A percentile compares a stretch with the other conserved stretches of the same genome.
phyloP scores from a whole-genome alignment of 192 early-diverging fungal species.

The Backusella morwellensis region DNA sequence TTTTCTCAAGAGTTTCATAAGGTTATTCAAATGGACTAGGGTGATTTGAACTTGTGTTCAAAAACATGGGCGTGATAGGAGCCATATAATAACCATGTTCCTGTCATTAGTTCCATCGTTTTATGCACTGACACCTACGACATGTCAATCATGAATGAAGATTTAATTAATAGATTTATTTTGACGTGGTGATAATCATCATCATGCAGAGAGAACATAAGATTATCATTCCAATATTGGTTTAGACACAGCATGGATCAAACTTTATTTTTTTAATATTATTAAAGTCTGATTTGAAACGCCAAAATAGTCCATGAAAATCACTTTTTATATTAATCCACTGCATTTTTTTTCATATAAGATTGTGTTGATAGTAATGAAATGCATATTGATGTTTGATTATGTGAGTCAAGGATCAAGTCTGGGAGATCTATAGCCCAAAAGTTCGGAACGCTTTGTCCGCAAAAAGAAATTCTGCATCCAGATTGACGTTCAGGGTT shows the following conservation, averaged over 20 bases:
- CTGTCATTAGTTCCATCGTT: too few species aligned
- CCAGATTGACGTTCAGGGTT: too few species aligned
- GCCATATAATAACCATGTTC: background rate
- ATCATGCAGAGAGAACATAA: too few species aligned
- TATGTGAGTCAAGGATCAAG: too few species aligned
- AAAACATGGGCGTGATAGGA: background rate
- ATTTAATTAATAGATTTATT: background rate
- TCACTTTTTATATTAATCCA: background rate
- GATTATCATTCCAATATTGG: background rate
- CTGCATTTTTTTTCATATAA: background rate
- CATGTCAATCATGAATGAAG: background rate
- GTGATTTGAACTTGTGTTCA: background rate
- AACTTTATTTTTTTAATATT: background rate
- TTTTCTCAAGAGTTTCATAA: background rate
- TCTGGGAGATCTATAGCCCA: too few species aligned
- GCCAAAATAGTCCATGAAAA: background rate
- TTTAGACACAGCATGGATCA: background rate
- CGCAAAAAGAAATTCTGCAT: too few species aligned
- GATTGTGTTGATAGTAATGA: background rate
- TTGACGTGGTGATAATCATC: too few species aligned
- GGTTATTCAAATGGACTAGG: background rate
- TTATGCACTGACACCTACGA: background rate
- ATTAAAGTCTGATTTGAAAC: background rate
- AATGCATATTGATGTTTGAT: background rate
- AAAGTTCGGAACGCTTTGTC: too few species aligned